Evolutionary conservation across 2,329 filamentous ascomycete species (phyloP), one percentile per base, ranked within the genome.

Genomic region (Aspergillus ibericus): DNA sequence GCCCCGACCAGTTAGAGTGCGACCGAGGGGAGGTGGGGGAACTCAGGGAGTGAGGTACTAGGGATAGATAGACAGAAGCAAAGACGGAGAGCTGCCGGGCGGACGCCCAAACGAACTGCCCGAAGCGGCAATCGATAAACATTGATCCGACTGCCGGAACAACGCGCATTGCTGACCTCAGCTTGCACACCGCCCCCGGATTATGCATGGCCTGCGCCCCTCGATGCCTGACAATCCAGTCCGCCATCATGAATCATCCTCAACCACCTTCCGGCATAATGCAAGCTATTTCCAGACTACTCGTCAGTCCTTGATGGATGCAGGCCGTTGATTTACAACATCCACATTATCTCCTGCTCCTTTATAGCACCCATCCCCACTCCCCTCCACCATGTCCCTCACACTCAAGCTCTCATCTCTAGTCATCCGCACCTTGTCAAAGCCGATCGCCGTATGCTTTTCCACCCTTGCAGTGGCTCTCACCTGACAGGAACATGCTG

Each of bases 341-440:
- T 53, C 1, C n/a, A 9, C 38, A 42, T 10, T 35, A 34, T 22
- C n/a, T 36, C 29, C n/a, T 32, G 6, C 29, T 27, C 35, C 49
- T 18, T 55, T 13, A 15, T 56, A 16, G 10, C 27, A n/a, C 34
- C 5, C 10, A 29, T 16, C 47, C 46, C 16, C 36, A 10, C 36
- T 22, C 27, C 48, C 27, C 7, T 32, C 29, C 35, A 65, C 40
- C 63, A 88, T 88, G 85, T 87, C 85, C 61, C 69, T 89, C 61
- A 87, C 86, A 9, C 77, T 89, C 62, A 89, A 89, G 71, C 81
- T 89, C 65, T 84, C 83, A 32, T 88, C 86, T 20, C 78, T 89
- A 49, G 82, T 80, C 40, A 84, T 89, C 59, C 81, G 86, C 59
- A 89, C 87, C 1, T 77, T 88, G 27, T 87, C 87, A 13, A 89